Evolutionary conservation across 2,329 filamentous ascomycete species (phyloP), one percentile per base, ranked within the genome.

Genomic region (Nothomitra cinnamomea): DNA sequence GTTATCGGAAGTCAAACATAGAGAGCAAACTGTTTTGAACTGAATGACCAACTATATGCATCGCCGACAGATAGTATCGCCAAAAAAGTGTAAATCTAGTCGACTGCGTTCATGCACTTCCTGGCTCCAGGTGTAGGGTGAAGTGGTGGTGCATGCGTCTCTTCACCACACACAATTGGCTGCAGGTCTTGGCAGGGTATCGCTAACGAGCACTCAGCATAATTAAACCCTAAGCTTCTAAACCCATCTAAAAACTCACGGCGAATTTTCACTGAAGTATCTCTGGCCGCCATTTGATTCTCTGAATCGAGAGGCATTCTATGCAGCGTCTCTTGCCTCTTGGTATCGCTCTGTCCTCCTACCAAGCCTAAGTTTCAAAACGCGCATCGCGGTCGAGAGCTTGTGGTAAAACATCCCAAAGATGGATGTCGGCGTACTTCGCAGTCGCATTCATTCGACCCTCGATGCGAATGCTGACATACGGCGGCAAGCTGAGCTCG

Each of bases 401-500:
- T 19, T 41, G 38, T 41, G 45, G 24, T 21, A 35, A 43, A 24
- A 25, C 60, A 59, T 60, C 58, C 64, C 61, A 61, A 70, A 64
- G 67, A 89, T 89, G 85, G 84, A 88, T 75, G 78, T 78, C 68
- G 74, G 78, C 67, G 78, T 77, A 67, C 75, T 90, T 68, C 78
- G 85, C 72, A 80, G 78, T 73, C 82, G 85, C 72, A 83, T 90
- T 65, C 76, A 80, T 66, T 80, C 82, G 65, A 88, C 83, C 61
- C 79, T 89, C 67, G 80, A 83, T 65, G 69, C 81, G 61, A 82
- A 87, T 69, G 77, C 82, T 64, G 83, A 87, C 65, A 78, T 78
- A 67, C 78, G 86, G 69, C 79, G 83, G 65, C 77, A 81, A 68
- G 84, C 85, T 66, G 86, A 92, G 73, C 71, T 83, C 61, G 83